These are phyloP conservation scores for Sclerotinia spermophila DNA, from an alignment of 2,329 filamentous ascomycete species.

Conservation along the genomic window DNA sequence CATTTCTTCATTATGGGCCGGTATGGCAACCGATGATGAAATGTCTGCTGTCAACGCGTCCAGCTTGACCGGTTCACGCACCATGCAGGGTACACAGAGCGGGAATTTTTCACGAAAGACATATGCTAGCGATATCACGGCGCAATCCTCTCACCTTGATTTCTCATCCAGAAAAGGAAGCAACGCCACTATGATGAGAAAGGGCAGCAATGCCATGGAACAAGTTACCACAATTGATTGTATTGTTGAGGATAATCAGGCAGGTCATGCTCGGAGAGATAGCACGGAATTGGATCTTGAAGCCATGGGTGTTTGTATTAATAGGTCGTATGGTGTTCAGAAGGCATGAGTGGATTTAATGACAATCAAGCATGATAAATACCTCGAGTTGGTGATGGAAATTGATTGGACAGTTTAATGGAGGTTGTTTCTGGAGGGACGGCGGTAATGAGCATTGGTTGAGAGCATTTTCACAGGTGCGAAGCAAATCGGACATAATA, in stretches of 20 bases:
- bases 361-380: not conserved
- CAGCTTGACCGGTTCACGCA: not conserved
- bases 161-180: slow-evolving; percentile 24
- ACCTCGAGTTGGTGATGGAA: not conserved
- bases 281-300: slow-evolving; percentile 34
- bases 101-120: slow-evolving; percentile 18
- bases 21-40: slow-evolving; percentile 29
- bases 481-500: not conserved
- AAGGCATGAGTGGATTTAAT: slow-evolving; percentile 11
- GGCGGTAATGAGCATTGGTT: not conserved
- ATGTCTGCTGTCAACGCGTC: slow-evolving; percentile 26
- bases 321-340: slow-evolving; percentile 29
- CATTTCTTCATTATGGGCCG: slow-evolving; percentile 63
- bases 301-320: slow-evolving; percentile 31
- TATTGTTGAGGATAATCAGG: slow-evolving; percentile 14
- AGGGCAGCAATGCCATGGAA: slow-evolving; percentile 21
- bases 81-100: not conserved
- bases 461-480: not conserved
- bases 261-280: slow-evolving; percentile 22
- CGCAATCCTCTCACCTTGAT: slow-evolving; percentile 10
- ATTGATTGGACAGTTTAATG: not conserved
- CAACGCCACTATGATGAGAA: slow-evolving; percentile 17
- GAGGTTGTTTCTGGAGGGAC: not conserved
- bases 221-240: slow-evolving; percentile 22
- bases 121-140: slow-evolving; percentile 20